phyloP scores from a whole-genome alignment of 2,329 filamentous ascomycete species.

The Herpotrichia juniperi region DNA sequence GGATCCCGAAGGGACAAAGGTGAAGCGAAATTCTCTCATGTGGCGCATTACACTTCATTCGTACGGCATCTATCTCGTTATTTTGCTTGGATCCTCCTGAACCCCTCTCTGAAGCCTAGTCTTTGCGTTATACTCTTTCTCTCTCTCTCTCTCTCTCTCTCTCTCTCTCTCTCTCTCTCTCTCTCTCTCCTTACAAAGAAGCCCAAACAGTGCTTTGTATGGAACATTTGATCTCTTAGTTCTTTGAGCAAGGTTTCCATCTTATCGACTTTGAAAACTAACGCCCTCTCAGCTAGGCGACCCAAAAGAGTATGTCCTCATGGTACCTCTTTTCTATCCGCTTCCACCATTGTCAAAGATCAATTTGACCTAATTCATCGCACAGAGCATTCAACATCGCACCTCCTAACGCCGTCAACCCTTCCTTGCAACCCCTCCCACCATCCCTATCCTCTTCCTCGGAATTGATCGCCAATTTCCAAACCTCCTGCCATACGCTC shows the following conservation, averaged over 20 bases:
- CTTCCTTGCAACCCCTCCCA: slow-evolving; percentile 77
- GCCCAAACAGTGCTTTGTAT: too few species aligned
- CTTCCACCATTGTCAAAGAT: slow-evolving; percentile 1
- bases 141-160: too few species aligned
- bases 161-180: too few species aligned
- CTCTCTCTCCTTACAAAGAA: too few species aligned
- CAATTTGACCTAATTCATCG: neutral
- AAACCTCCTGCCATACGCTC: slow-evolving; percentile 71
- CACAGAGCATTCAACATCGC: slow-evolving; percentile 89
- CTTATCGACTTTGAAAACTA: neutral
- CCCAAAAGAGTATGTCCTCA: slow-evolving; percentile 72
- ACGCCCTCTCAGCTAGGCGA: slow-evolving; percentile 67
- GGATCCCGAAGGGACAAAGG: slow-evolving; percentile 81
- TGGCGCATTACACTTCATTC: neutral
- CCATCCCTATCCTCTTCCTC: slow-evolving; percentile 65
- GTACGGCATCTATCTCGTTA: neutral
- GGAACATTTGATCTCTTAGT: too few species aligned
- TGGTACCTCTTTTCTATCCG: slow-evolving; percentile 1
- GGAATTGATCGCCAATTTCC: slow-evolving; percentile 69
- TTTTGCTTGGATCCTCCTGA: neutral
- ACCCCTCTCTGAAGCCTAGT: neutral
- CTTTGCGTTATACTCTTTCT: neutral
- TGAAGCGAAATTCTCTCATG: slow-evolving; percentile 40
- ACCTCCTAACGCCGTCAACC: slow-evolving; percentile 64
- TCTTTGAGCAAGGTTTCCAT: too few species aligned